Evolutionary conservation across 768 basidiomycete species (phyloP).

Genomic region (Nidularia pulvinata): DNA sequence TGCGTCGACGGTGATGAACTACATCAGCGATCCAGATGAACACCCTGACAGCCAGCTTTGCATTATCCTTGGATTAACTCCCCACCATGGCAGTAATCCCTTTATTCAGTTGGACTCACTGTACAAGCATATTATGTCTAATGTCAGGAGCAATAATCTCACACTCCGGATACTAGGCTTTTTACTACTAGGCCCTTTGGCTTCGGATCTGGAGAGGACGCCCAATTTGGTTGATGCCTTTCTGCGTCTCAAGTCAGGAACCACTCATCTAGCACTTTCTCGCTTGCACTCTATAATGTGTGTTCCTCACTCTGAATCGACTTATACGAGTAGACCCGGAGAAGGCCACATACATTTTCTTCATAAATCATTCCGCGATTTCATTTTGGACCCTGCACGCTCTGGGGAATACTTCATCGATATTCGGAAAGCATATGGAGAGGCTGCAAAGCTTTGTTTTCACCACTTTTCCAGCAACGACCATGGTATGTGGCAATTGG

Average conservation of each 20-base stretch:
- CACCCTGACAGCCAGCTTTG: neutral
- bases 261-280: neutral
- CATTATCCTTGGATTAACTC: neutral
- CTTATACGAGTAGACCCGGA: no score
- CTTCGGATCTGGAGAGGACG: neutral
- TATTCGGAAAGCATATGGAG: no score
- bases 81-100: neutral
- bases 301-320: neutral
- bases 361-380: no score
- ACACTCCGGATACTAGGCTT: neutral
- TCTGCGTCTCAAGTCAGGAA: neutral
- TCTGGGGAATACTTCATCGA: no score
- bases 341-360: no score
- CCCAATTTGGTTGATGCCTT: neutral
- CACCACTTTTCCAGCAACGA: no score
- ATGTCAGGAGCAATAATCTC: neutral
- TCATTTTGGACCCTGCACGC: no score
- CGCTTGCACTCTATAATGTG: neutral
- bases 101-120: neutral
- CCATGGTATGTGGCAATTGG: no score
- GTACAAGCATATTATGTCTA: neutral
- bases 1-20: conserved; percentile 14
- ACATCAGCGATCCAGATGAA: conserved; percentile 8
- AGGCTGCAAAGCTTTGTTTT: no score
- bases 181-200: neutral